A percentile compares a stretch with the other conserved stretches of the same genome.
phyloP scores from a whole-genome alignment of 1,284 basidiomycete genomes.

The Tranzscheliella williamsii region DNA sequence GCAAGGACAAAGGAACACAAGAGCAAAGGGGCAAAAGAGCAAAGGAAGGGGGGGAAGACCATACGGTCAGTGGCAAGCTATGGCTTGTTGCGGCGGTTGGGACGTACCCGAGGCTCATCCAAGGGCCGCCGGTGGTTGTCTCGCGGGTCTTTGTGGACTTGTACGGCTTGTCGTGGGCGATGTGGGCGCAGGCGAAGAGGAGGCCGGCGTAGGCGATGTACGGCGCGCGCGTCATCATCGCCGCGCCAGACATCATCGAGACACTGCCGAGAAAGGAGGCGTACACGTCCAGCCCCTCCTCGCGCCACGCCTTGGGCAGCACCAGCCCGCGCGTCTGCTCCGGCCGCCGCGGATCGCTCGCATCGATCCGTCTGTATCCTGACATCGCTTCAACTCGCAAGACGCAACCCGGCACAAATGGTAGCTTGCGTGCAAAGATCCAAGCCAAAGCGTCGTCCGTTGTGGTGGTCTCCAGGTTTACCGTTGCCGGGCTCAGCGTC shows the following conservation, averaged over 20 bases:
- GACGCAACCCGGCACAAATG: too few species aligned
- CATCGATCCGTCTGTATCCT: slow-evolving; percentile 23
- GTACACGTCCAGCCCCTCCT: slow-evolving; percentile 30
- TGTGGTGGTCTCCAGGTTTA: too few species aligned
- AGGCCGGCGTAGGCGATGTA: slow-evolving; percentile 35
- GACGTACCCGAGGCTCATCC: slow-evolving; percentile 24
- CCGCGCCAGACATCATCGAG: slow-evolving; percentile 34
- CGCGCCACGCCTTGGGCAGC: slow-evolving; percentile 21
- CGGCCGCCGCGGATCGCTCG: slow-evolving; percentile 20
- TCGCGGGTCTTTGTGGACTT: slow-evolving; percentile 30
- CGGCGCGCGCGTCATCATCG: slow-evolving; percentile 24
- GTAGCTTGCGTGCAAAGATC: too few species aligned
- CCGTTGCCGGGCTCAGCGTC: too few species aligned
- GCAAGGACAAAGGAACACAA: neutral
- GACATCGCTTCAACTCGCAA: too few species aligned
- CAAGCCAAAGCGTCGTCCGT: too few species aligned
- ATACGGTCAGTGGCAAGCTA: neutral
- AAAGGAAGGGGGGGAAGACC: neutral
- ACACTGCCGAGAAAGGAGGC: slow-evolving; percentile 19
- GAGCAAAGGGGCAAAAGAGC: neutral
- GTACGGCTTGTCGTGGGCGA: slow-evolving; percentile 38
- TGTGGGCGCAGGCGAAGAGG: slow-evolving; percentile 39
- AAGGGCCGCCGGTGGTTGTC: slow-evolving; percentile 19
- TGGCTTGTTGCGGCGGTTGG: neutral
- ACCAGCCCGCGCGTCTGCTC: slow-evolving; percentile 12